Evolutionary conservation across 257 asterid genomes (phyloP), one percentile per base, ranked within the genome.

Genomic region (Voacanga thouarsii): DNA sequence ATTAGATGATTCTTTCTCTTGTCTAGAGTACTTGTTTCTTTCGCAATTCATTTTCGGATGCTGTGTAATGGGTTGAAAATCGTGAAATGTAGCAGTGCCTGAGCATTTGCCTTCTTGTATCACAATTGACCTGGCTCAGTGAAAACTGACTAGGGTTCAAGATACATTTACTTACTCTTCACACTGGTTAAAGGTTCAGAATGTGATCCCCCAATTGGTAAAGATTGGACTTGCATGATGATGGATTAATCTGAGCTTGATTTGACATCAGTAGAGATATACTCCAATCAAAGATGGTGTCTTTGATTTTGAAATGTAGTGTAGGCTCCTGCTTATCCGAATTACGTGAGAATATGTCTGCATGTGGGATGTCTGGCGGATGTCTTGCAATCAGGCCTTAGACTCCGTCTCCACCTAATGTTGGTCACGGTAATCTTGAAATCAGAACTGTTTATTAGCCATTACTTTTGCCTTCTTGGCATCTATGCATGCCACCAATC

Each of bases 361-460:
- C 19, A 72, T 14, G 61, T 50, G 57, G 7, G 33, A 71, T 24
- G 56, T 71, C 24, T 24, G 56, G 19, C 33, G 21, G 11, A 2
- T 33, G n/a, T 60, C 26, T 24, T 43, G 78, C 71, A 23, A 41
- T 33, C 70, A 64, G 70, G 30, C 43, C 28, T 64, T 23, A 16
- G 45, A 19, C 6, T 43, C 45, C 41, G 16, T 51, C 61, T 44
- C 56, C 24, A 49, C 16, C 26, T 30, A n/a, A 21, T 39, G 26
- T 75, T 57, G 51, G 19, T 60, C 26, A 61, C 41, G 71, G 60
- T 41, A 74, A 39, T 41, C 51, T 39, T 56, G 78, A 23, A 74
- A 37, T 11, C 24, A 14, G 26, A 16, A 26, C 26, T 66, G 21
- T 61, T 33, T 33, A 43, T 9, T 19, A 41, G 77, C 56, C 19